Base-by-base conservation (phyloP, 116 monocot species). In the Thalassia testudinum region DNA sequence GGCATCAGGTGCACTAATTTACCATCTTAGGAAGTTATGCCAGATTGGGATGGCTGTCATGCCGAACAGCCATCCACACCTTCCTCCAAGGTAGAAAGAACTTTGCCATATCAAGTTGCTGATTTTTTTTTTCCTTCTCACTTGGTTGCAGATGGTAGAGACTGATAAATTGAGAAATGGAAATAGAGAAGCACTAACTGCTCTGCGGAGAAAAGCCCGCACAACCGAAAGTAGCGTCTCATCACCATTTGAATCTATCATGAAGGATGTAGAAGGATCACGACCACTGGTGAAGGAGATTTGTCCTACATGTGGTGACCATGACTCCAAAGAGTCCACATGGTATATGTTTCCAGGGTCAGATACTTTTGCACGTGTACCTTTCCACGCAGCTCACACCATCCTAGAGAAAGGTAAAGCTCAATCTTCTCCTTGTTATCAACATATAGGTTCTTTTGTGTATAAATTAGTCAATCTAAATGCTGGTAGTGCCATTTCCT, bases 331-430 rank as follows among this genome's bases (percentile, higher is more conserved):
- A 49, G 81, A 88, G 49, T 37, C 54, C 49, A 88, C 84, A 24
- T 95, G 95, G 89, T 72, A 82, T 73, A 82, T 81, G 79, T 72
- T 95, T 70, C 78, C 88, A 19, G 88, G 88, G 17, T 81, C 89
- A 53, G 95, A 95, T 56, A 74, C 79, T 27, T 95, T 95, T 75
- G 72, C 64, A 21, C 60, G 72, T 4, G 60, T 82, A 49, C 95
- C 95, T 12, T 95, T 95, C 70, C 95, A 95, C 70, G 95, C 81
- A 0, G 81, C 54, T 38, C 95, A 95, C 44, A 62, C 76, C 38
- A 47, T 85, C 17, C 53, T 95, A 53, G 89, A 95, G 43, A 75
- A 88, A 74, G 89, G 95, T 95, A 58, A 20, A 15, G 3, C 21
- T 54, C n/a, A 22, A 23, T 58, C 13, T 47, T 48, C 3, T 47